These are phyloP conservation scores for Tetracladium setigerum DNA, from an alignment of 495 filamentous ascomycete genomes.

Conservation along the genomic window DNA sequence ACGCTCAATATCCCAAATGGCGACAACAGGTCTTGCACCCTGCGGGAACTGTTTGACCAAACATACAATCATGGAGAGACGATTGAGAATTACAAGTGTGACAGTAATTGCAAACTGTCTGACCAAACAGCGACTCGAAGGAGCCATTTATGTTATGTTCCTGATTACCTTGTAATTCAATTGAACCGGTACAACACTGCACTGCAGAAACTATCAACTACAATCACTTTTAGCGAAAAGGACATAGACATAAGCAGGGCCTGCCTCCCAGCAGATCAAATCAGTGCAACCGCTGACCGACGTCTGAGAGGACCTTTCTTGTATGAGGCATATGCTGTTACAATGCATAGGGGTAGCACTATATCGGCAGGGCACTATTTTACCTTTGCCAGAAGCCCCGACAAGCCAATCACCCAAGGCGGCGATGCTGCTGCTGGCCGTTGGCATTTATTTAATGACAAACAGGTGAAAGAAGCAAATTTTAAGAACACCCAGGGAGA, in stretches of 20 bases:
- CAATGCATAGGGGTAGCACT: conserved; percentile 22
- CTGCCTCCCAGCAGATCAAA: conserved; percentile 3
- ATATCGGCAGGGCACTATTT: conserved; percentile 37
- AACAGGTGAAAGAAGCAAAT: not conserved
- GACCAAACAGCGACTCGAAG: not conserved
- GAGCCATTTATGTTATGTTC: not conserved
- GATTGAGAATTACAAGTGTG: not conserved
- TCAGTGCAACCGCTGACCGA: conserved; percentile 5
- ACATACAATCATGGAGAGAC: not conserved
- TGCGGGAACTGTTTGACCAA: not conserved
- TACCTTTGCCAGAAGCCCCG: conserved; percentile 4
- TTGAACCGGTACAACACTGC: not conserved
- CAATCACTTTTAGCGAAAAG: conserved; percentile 22
- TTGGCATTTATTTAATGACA: conserved; percentile 14
- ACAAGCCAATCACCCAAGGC: conserved; percentile 1
- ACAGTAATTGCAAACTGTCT: not conserved
- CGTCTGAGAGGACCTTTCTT: conserved; percentile 17
- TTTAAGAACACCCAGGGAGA: not conserved
- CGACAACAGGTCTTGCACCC: not conserved
- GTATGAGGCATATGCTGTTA: conserved; percentile 42
- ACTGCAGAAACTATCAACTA: not conserved
- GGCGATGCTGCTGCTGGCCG: not conserved
- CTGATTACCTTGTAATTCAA: conserved; percentile 2
- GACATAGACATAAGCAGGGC: conserved; percentile 29
- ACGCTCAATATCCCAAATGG: not conserved